Percentiles rank a stretch among this genome's conserved stretches.
These are phyloP conservation scores for Cryphonectria japonica DNA, from an alignment of 2,329 filamentous ascomycete species.

Conservation along the genomic window DNA sequence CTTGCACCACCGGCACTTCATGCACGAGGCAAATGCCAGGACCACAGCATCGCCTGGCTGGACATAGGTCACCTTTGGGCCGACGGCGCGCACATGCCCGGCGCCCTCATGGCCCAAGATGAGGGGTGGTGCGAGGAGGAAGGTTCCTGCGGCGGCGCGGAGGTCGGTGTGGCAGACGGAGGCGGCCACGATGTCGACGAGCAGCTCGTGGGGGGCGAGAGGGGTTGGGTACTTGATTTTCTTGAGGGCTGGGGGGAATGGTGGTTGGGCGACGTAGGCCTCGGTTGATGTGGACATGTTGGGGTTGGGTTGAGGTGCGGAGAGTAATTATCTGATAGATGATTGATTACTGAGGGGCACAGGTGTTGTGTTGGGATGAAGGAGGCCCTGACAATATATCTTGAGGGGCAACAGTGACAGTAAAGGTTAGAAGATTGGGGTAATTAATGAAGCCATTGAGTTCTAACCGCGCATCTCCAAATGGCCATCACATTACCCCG, in stretches of 20 bases:
- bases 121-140: conserved; percentile 23
- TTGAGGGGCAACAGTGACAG: too few relatives aligned
- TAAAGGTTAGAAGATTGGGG: too few relatives aligned
- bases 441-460: too few relatives aligned
- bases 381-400: too few relatives aligned
- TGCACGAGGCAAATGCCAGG: conserved; percentile 24
- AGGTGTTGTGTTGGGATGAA: background rate
- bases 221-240: conserved; percentile 17
- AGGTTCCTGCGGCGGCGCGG: conserved; percentile 21
- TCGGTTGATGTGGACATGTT: conserved; percentile 16
- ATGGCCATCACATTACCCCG: too few relatives aligned
- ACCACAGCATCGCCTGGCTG: conserved; percentile 31
- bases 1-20: conserved; percentile 13
- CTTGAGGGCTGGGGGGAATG: conserved; percentile 9
- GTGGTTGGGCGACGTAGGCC: conserved; percentile 21
- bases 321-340: too few relatives aligned
- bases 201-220: conserved; percentile 15
- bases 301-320: background rate
- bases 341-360: too few relatives aligned
- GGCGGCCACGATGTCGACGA: conserved; percentile 18
- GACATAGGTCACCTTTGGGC: conserved; percentile 27
- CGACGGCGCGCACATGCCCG: conserved; percentile 30
- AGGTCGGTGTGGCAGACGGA: conserved; percentile 24
- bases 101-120: conserved; percentile 31
- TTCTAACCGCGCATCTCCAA: too few relatives aligned